Evolutionary conservation across 148 eudicot genomes (phyloP).

Genomic region (Polygonum maritimum): DNA sequence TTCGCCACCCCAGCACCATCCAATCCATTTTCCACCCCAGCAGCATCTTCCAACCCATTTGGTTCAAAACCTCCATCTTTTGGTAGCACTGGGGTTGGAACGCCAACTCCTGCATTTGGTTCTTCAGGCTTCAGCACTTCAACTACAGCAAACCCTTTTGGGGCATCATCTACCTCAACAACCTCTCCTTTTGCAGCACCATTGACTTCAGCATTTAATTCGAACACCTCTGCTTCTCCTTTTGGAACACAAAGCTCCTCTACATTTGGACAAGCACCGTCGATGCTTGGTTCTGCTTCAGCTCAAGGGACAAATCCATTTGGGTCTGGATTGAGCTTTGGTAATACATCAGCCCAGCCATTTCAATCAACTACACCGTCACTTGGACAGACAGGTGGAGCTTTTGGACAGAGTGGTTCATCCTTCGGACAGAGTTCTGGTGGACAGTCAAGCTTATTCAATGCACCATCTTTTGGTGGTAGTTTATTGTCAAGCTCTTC

Average conservation of each 20-base stretch:
- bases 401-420: conserved; percentile 57
- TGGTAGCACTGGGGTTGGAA: conserved; percentile 45
- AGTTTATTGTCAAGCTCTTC: conserved; percentile 47
- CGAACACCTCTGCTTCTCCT: conserved; percentile 44
- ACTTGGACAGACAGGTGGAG: conserved; percentile 55
- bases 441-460: conserved; percentile 31
- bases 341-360: conserved; percentile 51
- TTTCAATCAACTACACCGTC: conserved; percentile 73
- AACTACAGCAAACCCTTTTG: conserved; percentile 46
- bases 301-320: conserved; percentile 50
- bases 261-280: conserved; percentile 47
- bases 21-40: neutral
- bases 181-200: conserved; percentile 55
- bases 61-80: conserved; percentile 51
- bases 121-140: conserved; percentile 58
- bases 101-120: conserved; percentile 44
- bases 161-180: conserved; percentile 49
- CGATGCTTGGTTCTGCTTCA: conserved; percentile 50
- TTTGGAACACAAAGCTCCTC: conserved; percentile 59
- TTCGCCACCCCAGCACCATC: neutral
- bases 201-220: conserved; percentile 49
- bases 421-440: conserved; percentile 46
- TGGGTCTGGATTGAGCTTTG: conserved; percentile 52
- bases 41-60: conserved; percentile 21
- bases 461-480: conserved; percentile 36